Base-by-base conservation (phyloP, 495 filamentous ascomycete genomes). In the Aspergillus sclerotioniger region DNA sequence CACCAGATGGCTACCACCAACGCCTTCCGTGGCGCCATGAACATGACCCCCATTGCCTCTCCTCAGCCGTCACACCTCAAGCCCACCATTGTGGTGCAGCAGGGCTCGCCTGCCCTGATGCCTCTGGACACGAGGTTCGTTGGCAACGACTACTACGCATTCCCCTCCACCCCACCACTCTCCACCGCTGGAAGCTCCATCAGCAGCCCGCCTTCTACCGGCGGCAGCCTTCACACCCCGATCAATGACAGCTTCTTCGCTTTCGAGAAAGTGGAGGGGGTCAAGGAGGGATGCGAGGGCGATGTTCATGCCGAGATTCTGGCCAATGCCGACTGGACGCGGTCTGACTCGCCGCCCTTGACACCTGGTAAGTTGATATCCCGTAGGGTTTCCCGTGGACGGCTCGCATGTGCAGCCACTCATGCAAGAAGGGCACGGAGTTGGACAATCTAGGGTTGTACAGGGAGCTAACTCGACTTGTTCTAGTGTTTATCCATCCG, bases 151-250 rank as follows among this genome's bases (percentile, higher is more conserved):
- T 77, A 86, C 62, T 87, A 87, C 60, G 87, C 83, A 70, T 92
- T 89, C 69, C 91, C 92, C 9, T 84, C 91, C 1, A 97, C 94
- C 45, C 94, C 94, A 51, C 90, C 92, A 13, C 80, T 97, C 54
- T 96, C 93, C 9, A 84, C 88, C 7, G 86, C 90, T 13, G 87
- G 87, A 54, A 96, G 92, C 75, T 80, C 83, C 47, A 87, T 90
- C 72, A 91, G 89, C 80, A 96, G 91, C 80, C 90, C 93, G 35
- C 89, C 90, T 28, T 86, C 84, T 6, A 90, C 82, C 69, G 87
- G 82, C 63, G 89, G 89, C 44, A 75, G 89, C 52, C 74, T 96
- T 54, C 87, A 87, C 47, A 96, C 92, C 10, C 93, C 94, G 20
- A 75, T 93, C 56, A 88, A 87, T 64, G 89, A 88, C 56, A 78